Evolutionary conservation across 345 rosid genomes (phyloP).

Genomic region (Pugionium cornutum): DNA sequence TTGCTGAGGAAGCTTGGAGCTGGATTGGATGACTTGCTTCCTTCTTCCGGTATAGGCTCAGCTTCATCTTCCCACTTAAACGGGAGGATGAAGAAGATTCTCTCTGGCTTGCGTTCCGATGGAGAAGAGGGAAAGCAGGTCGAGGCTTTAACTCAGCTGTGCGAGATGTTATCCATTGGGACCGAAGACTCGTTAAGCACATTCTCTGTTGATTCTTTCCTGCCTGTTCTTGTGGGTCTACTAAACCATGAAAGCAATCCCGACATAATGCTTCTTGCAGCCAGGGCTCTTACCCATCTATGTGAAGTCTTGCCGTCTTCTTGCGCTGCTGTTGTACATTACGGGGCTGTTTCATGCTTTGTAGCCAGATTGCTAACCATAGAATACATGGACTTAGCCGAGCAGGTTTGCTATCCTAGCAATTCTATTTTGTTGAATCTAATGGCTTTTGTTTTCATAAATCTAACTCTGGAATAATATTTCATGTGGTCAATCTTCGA

Average conservation of each 20-base stretch:
- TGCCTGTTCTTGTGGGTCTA: constrained; percentile 91
- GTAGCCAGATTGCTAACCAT: constrained; percentile 92
- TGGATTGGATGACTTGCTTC: constrained; percentile 89
- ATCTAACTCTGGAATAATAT: background rate
- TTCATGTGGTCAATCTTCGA: constrained; percentile 1
- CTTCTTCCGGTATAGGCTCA: constrained; percentile 75
- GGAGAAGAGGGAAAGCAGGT: constrained; percentile 99
- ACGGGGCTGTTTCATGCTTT: constrained; percentile 89
- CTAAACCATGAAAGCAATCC: constrained; percentile 95
- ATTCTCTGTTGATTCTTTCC: constrained; percentile 95
- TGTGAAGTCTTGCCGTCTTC: constrained; percentile 98
- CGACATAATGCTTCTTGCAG: constrained; percentile 97
- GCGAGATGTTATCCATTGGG: constrained; percentile 95
- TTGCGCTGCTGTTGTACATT: constrained; percentile 97
- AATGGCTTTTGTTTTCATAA: too few species aligned
- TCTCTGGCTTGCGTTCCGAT: constrained; percentile 85
- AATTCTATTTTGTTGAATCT: background rate
- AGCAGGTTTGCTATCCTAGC: constrained; percentile 62
- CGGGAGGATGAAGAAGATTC: constrained; percentile 87
- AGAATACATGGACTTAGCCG: constrained; percentile 99
- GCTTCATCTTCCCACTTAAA: constrained; percentile 86
- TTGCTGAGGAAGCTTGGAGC: constrained; percentile 93
- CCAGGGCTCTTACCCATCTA: constrained; percentile 93
- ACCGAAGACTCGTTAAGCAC: constrained; percentile 95
- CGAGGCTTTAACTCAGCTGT: constrained; percentile 94